Evolutionary conservation across 495 filamentous ascomycete genomes (phyloP), one percentile per base, ranked within the genome.

Genomic region (Penicillium verhagenii): DNA sequence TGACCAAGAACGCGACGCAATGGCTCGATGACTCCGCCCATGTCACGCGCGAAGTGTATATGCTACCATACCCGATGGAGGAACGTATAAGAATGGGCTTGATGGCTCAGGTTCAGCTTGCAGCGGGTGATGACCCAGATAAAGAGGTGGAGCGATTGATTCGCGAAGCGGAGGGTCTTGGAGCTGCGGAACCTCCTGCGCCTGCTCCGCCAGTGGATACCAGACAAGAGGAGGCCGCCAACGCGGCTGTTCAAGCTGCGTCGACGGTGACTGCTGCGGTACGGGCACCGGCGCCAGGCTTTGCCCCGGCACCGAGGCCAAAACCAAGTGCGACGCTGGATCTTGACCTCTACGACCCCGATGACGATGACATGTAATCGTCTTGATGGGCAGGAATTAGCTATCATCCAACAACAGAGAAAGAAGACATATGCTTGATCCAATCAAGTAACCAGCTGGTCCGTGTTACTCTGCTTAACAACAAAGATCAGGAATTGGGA

Each of bases 21-120:
- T 79, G 76, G 76, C 63, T 79, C 39, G 73, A 79, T 16, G 69
- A 76, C 38, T 74, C 72, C 28, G 74, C 76, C 11, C 67, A 73
- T 35, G 57, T 72, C 59, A 69, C 71, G 16, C 70, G 74, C n/a
- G 64, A 75, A 58, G 69, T 64, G 6, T 77, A 75, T 52, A 75
- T 77, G 71, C 52, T 77, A 21, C 73, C 74, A 37, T 79, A 76
- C 51, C 76, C 76, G 25, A 73, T 68, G 61, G 74, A 77, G 54
- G 76, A 79, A 37, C 70, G 74, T 35, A 77, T 79, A 47, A 71
- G 76, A n/a, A 64, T 73, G 67, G 76, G 76, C 1, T 31, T 78
- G 23, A 77, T 79, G 74, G 76, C 72, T 4, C 73, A 76, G 54
- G 65, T 78, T 16, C 72, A 78, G 52, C 59, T 72, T 8, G 67